Evolutionary conservation across 768 basidiomycete genomes (phyloP).

Genomic region (Mrakia gelida): DNA sequence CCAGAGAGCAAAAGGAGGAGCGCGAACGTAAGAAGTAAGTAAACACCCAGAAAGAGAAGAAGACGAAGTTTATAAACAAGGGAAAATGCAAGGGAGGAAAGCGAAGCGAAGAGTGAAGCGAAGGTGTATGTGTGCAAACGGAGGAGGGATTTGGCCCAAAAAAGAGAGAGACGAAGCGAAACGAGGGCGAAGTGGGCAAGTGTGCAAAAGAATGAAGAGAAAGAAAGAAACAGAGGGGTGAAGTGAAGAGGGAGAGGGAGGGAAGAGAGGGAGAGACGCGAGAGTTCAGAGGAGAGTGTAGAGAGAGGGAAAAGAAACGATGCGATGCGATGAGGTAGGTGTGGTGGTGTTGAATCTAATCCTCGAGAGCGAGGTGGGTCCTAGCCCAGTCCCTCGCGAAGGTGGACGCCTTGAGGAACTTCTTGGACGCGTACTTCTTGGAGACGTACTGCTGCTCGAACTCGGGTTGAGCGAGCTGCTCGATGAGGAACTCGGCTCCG

Average conservation of each 20-base stretch:
- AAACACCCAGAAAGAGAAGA: too few relatives aligned
- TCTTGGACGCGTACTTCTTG: constrained; percentile 96
- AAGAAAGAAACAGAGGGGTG: not conserved
- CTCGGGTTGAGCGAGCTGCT: constrained; percentile 71
- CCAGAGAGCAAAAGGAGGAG: too few relatives aligned
- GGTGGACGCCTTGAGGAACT: constrained; percentile 42
- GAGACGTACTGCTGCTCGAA: constrained; percentile 83
- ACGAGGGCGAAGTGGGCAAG: not conserved
- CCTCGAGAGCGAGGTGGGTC: not conserved
- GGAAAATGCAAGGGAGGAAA: too few relatives aligned
- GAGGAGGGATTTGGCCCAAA: too few relatives aligned
- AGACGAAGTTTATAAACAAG: too few relatives aligned
- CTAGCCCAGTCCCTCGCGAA: constrained; percentile 30
- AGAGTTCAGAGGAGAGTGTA: not conserved
- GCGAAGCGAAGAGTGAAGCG: too few relatives aligned
- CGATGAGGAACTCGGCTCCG: constrained; percentile 75
- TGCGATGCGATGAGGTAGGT: not conserved
- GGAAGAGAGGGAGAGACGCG: not conserved
- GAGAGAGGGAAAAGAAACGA: not conserved
- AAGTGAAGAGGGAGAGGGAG: not conserved
- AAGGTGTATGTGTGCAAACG: too few relatives aligned
- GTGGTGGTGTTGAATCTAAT: not conserved
- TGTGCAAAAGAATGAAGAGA: not conserved
- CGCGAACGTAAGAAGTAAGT: too few relatives aligned
- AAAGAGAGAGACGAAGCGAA: constrained; percentile 8